Percentiles rank a stretch among this genome's conserved stretches.
phyloP scores from a whole-genome alignment of 305 asterid genomes.

The Euphrasia arctica region DNA sequence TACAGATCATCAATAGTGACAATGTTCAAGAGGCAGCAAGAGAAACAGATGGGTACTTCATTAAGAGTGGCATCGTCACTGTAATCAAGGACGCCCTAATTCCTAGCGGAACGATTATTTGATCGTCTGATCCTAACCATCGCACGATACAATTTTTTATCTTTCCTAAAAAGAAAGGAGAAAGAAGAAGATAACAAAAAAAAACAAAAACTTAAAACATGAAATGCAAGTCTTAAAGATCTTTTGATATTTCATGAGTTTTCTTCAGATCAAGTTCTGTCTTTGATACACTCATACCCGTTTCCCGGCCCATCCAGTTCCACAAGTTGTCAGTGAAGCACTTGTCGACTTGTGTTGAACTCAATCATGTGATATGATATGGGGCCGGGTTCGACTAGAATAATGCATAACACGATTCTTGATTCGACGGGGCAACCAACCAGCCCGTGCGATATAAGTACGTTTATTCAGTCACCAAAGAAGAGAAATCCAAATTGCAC shows the following conservation, averaged over 20 bases:
- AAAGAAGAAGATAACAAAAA: not conserved
- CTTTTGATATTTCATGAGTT: not conserved
- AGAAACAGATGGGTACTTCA: not conserved
- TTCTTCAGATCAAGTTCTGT: not conserved
- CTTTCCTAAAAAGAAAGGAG: not conserved
- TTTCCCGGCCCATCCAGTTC: not conserved
- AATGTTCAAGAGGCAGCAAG: not conserved
- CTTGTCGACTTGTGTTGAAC: not conserved
- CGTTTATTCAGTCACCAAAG: not conserved
- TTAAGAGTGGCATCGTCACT: not conserved
- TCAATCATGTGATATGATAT: not conserved
- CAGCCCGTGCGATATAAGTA: too few relatives aligned
- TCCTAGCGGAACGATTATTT: not conserved
- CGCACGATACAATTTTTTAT: not conserved
- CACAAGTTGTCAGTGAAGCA: not conserved
- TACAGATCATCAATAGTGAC: not conserved
- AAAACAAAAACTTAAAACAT: not conserved
- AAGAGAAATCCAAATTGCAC: constrained; percentile 1
- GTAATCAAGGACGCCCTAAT: not conserved
- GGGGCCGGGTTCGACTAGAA: too few relatives aligned
- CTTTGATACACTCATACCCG: not conserved
- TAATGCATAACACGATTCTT: too few relatives aligned
- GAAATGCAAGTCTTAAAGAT: not conserved
- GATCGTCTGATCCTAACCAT: not conserved
- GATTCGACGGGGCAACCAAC: too few relatives aligned